phyloP scores from a whole-genome alignment of 2,329 filamentous ascomycete species.

The Fonsecaea multimorphosa region DNA sequence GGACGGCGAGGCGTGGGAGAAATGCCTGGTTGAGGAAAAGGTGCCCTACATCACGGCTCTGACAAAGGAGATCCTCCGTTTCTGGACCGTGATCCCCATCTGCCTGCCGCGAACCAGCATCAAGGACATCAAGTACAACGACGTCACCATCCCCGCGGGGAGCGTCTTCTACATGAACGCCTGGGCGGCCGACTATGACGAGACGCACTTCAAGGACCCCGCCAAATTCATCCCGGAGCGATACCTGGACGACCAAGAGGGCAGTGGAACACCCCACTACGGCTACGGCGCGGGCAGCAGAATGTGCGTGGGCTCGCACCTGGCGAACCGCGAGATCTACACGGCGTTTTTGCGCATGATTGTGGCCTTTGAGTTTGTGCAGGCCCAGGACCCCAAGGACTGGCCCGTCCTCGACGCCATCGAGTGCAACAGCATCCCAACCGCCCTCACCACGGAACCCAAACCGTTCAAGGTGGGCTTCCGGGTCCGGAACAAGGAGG shows the following conservation, averaged over 20 bases:
- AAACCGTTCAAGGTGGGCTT: constrained; percentile 68
- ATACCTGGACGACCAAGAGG: constrained; percentile 63
- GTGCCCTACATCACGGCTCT: constrained; percentile 77
- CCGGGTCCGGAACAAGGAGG: constrained; percentile 54
- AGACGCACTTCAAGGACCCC: constrained; percentile 69
- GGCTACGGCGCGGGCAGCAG: constrained; percentile 67
- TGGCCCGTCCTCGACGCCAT: constrained; percentile 62
- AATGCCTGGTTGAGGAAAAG: constrained; percentile 74
- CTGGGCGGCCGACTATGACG: constrained; percentile 76
- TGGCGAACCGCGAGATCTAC: constrained; percentile 69
- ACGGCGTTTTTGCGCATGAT: constrained; percentile 66
- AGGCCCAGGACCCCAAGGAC: constrained; percentile 55
- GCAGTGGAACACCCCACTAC: constrained; percentile 65
- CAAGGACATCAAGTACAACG: constrained; percentile 73
- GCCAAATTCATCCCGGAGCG: constrained; percentile 71
- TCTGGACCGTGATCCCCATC: constrained; percentile 80
- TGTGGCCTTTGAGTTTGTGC: constrained; percentile 62
- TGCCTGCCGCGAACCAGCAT: constrained; percentile 75
- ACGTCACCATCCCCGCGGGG: constrained; percentile 71
- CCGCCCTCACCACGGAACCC: constrained; percentile 65
- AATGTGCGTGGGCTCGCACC: constrained; percentile 68
- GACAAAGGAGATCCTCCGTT: constrained; percentile 78
- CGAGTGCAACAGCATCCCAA: constrained; percentile 63
- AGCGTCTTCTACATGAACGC: constrained; percentile 85
- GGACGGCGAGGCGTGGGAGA: constrained; percentile 75